A percentile compares a stretch with the other conserved stretches of the same genome.
phyloP scores from a whole-genome alignment of 148 eudicot genomes.

The Diospyros kaki region DNA sequence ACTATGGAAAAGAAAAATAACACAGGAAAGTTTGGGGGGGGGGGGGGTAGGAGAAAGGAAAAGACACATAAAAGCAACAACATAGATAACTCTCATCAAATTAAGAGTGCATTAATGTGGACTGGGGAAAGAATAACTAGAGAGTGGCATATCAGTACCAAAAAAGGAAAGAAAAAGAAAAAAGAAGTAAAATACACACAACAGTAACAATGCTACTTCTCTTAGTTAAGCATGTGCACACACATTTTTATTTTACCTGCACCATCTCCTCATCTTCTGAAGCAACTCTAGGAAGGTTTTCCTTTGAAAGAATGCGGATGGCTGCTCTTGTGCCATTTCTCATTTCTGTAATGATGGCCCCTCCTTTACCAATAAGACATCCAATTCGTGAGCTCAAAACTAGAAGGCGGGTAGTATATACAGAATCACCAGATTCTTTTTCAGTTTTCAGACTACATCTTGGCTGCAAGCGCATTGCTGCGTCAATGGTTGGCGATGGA shows the following conservation, averaged over 20 bases:
- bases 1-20: no score
- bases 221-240: background rate
- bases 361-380: slow-evolving; percentile 93
- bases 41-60: background rate
- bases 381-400: slow-evolving; percentile 77
- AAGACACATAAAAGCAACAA: background rate
- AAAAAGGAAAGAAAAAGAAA: background rate
- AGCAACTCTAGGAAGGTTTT: slow-evolving; percentile 84
- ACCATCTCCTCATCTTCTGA: slow-evolving; percentile 91
- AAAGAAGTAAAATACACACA: background rate
- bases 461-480: slow-evolving; percentile 85
- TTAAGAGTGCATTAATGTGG: no score
- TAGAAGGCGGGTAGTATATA: slow-evolving; percentile 69
- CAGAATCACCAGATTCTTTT: slow-evolving; percentile 60
- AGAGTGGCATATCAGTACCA: no score
- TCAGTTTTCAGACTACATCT: slow-evolving; percentile 80
- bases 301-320: slow-evolving; percentile 81
- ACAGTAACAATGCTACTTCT: background rate
- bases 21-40: no score
- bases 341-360: slow-evolving; percentile 79
- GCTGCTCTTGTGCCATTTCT: slow-evolving; percentile 73
- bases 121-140: no score
- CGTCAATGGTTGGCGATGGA: slow-evolving; percentile 79
- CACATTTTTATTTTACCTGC: slow-evolving; percentile 43
- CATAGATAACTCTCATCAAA: no score